These are phyloP conservation scores for Pseudogymnoascus sp. DNA, from an alignment of 2,329 filamentous ascomycete genomes.

Conservation along the genomic window DNA sequence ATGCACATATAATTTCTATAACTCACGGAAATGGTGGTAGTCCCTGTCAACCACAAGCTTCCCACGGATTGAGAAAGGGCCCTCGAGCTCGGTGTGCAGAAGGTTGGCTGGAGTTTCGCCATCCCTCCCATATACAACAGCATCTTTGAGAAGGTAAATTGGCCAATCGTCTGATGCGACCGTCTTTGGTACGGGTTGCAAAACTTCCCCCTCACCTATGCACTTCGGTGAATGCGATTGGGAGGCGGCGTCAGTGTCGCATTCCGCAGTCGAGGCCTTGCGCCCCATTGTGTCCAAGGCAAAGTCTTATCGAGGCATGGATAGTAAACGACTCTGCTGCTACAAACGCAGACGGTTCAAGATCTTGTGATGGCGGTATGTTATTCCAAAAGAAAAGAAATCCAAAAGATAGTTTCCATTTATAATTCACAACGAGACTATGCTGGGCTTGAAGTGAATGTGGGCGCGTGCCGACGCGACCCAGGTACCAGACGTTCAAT, in stretches of 20 bases:
- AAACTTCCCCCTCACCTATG: slow-evolving; percentile 8
- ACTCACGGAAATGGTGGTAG: slow-evolving; percentile 35
- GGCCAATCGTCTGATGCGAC: slow-evolving; percentile 46
- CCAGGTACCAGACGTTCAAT: neutral
- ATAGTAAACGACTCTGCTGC: neutral
- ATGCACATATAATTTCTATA: slow-evolving; percentile 2
- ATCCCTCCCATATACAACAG: slow-evolving; percentile 47
- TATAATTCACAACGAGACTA: neutral
- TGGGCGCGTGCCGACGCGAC: neutral
- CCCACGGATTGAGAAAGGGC: slow-evolving; percentile 55
- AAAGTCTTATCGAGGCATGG: neutral
- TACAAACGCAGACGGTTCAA: neutral
- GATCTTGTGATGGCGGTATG: neutral
- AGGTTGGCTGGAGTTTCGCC: slow-evolving; percentile 50
- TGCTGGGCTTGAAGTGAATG: neutral
- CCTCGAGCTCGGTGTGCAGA: slow-evolving; percentile 49
- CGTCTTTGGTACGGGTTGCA: slow-evolving; percentile 21
- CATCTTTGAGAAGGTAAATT: slow-evolving; percentile 53
- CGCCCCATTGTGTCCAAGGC: neutral
- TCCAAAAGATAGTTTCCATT: neutral
- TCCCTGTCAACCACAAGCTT: slow-evolving; percentile 42
- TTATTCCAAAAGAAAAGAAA: neutral
- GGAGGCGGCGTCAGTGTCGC: slow-evolving; percentile 33
- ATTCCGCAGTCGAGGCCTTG: neutral
- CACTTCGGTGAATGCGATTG: slow-evolving; percentile 25